phyloP scores from a whole-genome alignment of 2,329 filamentous ascomycete genomes.

The Dactylellina cionopaga region DNA sequence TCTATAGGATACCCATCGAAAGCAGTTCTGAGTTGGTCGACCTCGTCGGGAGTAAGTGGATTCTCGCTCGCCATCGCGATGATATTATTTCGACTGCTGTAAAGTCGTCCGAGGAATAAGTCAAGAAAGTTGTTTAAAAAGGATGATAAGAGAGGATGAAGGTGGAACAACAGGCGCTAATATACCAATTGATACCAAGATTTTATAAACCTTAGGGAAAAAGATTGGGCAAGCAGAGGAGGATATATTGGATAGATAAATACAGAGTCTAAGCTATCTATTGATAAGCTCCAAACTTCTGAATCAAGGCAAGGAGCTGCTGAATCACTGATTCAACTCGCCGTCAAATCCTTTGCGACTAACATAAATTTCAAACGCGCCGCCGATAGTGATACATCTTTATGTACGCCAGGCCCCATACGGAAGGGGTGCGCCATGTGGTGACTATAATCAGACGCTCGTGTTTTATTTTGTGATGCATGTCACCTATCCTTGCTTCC shows the following conservation, averaged over 20 bases:
- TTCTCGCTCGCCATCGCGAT: no score
- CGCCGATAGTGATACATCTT: conserved; percentile 4
- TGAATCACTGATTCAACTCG: conserved; percentile 11
- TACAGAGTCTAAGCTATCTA: background rate
- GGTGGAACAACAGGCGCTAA: conserved; percentile 2
- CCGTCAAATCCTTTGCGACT: conserved; percentile 18
- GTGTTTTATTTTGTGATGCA: conserved; percentile 12
- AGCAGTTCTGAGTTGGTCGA: no score
- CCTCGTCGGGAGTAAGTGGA: background rate
- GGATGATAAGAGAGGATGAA: background rate
- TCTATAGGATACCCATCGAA: background rate
- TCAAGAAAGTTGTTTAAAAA: background rate
- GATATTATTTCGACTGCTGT: no score
- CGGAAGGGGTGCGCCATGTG: conserved; percentile 10
- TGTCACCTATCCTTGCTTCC: conserved; percentile 13
- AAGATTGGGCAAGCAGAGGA: background rate
- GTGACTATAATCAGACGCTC: conserved; percentile 1
- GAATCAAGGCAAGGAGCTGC: background rate
- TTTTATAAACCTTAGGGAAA: background rate
- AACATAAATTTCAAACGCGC: conserved; percentile 6
- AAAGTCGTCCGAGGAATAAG: no score
- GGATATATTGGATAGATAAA: conserved; percentile 16
- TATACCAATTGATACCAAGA: conserved; percentile 10
- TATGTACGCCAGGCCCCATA: conserved; percentile 17
- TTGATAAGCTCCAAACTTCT: conserved; percentile 16